Evolutionary conservation across 805 yeast genomes (phyloP).

Genomic region (Lipomyces orientalis): DNA sequence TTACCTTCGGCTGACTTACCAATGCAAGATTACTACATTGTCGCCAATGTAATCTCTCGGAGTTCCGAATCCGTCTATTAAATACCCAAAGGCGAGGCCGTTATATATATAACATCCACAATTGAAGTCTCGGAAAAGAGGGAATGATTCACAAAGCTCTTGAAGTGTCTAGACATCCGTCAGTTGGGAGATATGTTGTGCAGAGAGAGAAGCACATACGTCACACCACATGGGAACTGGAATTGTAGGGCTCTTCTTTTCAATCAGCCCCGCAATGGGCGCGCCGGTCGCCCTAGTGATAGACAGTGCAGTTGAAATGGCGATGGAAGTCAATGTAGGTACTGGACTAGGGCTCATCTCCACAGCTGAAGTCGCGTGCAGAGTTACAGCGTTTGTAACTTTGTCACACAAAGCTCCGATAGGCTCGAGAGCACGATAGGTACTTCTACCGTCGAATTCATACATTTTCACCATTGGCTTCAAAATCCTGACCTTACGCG

Average conservation of each 20-base stretch:
- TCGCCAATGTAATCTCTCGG: slow-evolving; percentile 8
- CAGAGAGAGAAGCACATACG: neutral
- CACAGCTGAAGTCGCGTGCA: neutral
- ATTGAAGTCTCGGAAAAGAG: slow-evolving; percentile 11
- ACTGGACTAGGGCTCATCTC: neutral
- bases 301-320: neutral
- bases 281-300: neutral
- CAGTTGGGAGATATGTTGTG: neutral
- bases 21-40: slow-evolving; percentile 10
- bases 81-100: slow-evolving; percentile 15
- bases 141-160: slow-evolving; percentile 17
- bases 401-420: neutral
- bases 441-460: neutral
- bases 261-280: neutral
- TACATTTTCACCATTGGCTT: neutral
- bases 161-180: slow-evolving; percentile 6
- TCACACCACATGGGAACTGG: slow-evolving; percentile 8
- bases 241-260: neutral
- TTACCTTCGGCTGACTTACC: neutral
- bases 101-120: slow-evolving; percentile 8
- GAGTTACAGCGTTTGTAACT: neutral
- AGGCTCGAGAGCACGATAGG: neutral
- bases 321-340: neutral
- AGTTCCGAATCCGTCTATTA: slow-evolving; percentile 11
- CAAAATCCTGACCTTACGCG: neutral